A percentile compares a stretch with the other conserved stretches of the same genome.
Conservation (phyloP, 2,329 filamentous ascomycete genomes). For the Ampelomyces quisqualis region DNA sequence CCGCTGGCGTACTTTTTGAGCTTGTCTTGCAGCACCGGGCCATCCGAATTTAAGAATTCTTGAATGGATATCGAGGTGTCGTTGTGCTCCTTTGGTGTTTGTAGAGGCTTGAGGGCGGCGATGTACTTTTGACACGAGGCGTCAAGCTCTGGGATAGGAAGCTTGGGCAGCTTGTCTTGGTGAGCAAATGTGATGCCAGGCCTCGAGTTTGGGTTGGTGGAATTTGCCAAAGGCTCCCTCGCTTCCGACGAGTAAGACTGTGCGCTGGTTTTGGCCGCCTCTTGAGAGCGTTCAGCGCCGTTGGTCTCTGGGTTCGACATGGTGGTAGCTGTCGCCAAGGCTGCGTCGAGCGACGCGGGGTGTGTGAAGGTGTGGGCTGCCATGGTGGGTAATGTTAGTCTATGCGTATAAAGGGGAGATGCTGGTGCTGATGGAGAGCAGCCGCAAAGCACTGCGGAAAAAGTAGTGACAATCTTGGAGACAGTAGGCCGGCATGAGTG, state of each 20-base stretch:
- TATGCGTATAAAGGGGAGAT: conserved; percentile 75
- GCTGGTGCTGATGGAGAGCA: conserved; percentile 76
- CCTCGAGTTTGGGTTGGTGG: conserved; percentile 57
- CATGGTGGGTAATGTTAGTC: conserved; percentile 55
- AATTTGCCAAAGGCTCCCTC: conserved; percentile 49
- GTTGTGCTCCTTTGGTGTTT: conserved; percentile 75
- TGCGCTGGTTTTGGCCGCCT: conserved; percentile 56
- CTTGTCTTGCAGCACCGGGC: conserved; percentile 81
- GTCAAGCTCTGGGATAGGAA: conserved; percentile 89
- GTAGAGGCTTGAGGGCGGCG: conserved; percentile 74
- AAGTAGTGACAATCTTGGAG: conserved; percentile 91
- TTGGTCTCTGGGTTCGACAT: conserved; percentile 44
- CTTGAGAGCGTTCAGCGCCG: conserved; percentile 46
- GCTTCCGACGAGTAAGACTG: conserved; percentile 52
- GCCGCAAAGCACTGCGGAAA: conserved; percentile 84
- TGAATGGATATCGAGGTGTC: conserved; percentile 78
- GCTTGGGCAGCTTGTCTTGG: conserved; percentile 84
- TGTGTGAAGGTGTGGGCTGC: conserved; percentile 70
- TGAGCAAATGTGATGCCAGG: conserved; percentile 83
- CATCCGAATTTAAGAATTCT: conserved; percentile 80
- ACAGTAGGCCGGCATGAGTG: conserved; percentile 73
- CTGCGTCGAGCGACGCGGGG: conserved; percentile 72
- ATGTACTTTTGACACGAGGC: conserved; percentile 77
- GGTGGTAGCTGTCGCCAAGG: conserved; percentile 54
- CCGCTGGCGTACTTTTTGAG: conserved; percentile 86